A percentile compares a stretch with the other conserved stretches of the same genome.
Conservation (phyloP, 805 yeast genomes). For the Lipomyces kockii region DNA sequence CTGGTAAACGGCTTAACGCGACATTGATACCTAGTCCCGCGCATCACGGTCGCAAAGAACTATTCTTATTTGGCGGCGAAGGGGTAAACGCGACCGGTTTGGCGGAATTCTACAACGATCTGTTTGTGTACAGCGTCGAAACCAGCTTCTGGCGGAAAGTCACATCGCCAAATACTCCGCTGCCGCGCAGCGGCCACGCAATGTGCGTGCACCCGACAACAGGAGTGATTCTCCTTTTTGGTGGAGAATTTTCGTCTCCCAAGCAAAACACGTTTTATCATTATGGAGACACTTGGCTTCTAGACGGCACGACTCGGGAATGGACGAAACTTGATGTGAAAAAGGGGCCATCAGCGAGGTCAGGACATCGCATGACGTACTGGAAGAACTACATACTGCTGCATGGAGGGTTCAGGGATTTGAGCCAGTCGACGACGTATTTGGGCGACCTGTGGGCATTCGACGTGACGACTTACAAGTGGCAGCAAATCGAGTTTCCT, state of each 20-base stretch:
- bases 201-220: conserved; percentile 86
- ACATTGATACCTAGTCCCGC: conserved; percentile 75
- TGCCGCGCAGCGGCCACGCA: conserved; percentile 91
- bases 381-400: conserved; percentile 90
- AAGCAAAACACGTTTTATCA: conserved; percentile 95
- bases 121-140: conserved; percentile 72
- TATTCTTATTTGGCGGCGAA: conserved; percentile 92
- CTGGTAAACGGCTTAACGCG: conserved; percentile 72
- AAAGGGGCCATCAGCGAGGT: conserved; percentile 74
- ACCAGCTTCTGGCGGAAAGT: conserved; percentile 80
- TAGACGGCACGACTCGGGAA: conserved; percentile 81
- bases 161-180: conserved; percentile 82
- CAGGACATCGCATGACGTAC: conserved; percentile 87
- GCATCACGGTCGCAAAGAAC: conserved; percentile 70
- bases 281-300: conserved; percentile 93
- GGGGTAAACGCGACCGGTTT: conserved; percentile 53
- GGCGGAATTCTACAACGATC: conserved; percentile 80
- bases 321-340: conserved; percentile 86
- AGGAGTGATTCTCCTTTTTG: conserved; percentile 83
- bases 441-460: conserved; percentile 88
- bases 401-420: conserved; percentile 92
- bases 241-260: conserved; percentile 97
- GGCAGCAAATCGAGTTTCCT: conserved; percentile 90
- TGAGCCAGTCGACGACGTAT: conserved; percentile 82
- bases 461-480: conserved; percentile 84